A percentile compares a stretch with the other conserved stretches of the same genome.
Evolutionary conservation across 140 eudicot genomes (phyloP).

Genomic region (Eryngium alpinum): DNA sequence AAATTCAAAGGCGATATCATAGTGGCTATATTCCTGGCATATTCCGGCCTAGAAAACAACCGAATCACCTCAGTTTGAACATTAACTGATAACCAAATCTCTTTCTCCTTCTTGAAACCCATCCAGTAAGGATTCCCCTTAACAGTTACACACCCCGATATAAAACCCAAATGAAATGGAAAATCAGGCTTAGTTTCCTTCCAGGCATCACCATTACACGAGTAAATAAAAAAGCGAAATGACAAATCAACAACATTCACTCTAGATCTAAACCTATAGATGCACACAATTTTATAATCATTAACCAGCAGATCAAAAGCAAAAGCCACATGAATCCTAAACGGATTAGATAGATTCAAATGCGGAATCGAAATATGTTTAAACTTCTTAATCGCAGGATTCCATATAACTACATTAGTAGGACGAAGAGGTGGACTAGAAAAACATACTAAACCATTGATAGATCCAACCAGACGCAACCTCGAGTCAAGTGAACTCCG

Average conservation of each 20-base stretch:
- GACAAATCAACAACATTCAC: not conserved
- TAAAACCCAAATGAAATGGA: not conserved
- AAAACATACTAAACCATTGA: constrained; percentile 6
- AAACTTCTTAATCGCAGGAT: not conserved
- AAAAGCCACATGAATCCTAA: not conserved
- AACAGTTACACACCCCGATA: not conserved
- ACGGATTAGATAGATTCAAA: not conserved
- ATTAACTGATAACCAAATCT: not conserved
- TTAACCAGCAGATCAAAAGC: not conserved
- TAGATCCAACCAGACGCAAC: not conserved
- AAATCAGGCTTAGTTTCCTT: not conserved
- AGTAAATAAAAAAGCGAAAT: not conserved
- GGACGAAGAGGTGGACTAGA: constrained; percentile 1
- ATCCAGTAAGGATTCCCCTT: constrained; percentile 2
- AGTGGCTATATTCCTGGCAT: not conserved
- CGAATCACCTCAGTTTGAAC: constrained; percentile 1
- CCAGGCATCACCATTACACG: not conserved
- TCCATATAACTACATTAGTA: constrained; percentile 8
- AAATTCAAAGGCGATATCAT: not conserved
- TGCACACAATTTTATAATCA: not conserved
- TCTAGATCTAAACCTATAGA: not conserved
- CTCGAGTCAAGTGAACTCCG: not conserved
- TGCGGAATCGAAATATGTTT: not conserved
- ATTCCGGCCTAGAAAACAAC: not conserved
- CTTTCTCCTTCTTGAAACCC: not conserved